Percentiles rank a stretch among this genome's conserved stretches.
Conservation (phyloP, 257 asterid genomes). For the Buddleja alternifolia region DNA sequence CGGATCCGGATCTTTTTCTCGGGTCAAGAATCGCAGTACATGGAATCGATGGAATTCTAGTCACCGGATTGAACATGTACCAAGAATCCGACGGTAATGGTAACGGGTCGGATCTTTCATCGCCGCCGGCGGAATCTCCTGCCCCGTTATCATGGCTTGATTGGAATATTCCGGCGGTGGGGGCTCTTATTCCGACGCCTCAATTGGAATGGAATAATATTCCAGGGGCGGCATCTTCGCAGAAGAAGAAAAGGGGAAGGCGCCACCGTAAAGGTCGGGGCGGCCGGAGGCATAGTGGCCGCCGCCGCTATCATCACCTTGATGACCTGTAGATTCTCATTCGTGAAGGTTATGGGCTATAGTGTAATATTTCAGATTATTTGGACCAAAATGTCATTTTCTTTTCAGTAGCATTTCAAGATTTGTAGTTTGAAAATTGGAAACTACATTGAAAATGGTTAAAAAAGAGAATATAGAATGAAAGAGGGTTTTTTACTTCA, state of each 20-base stretch:
- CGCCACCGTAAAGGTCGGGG: slow-evolving; percentile 11
- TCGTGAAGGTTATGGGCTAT: not conserved
- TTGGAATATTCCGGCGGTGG: slow-evolving; percentile 7
- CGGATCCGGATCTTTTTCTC: slow-evolving; percentile 57
- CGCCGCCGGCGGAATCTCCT: slow-evolving; percentile 32
- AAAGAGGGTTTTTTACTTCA: too few relatives aligned
- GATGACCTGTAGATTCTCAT: slow-evolving; percentile 28
- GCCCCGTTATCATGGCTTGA: not conserved
- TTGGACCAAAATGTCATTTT: slow-evolving; percentile 15
- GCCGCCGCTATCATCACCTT: not conserved
- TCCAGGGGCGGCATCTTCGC: slow-evolving; percentile 10
- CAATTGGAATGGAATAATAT: slow-evolving; percentile 4
- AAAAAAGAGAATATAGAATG: too few relatives aligned
- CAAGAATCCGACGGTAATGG: slow-evolving; percentile 24
- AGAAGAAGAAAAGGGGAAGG: slow-evolving; percentile 16
- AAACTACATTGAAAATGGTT: not conserved
- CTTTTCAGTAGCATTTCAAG: too few relatives aligned
- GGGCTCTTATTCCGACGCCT: slow-evolving; percentile 11
- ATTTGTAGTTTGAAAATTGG: too few relatives aligned
- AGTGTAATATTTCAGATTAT: slow-evolving; percentile 11
- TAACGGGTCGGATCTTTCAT: slow-evolving; percentile 22
- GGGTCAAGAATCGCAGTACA: slow-evolving; percentile 59
- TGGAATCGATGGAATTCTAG: slow-evolving; percentile 61
- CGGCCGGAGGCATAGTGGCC: slow-evolving; percentile 10
- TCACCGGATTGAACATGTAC: slow-evolving; percentile 46